Evolutionary conservation across 192 early-diverging fungal species (phyloP).

Genomic region (Coemansia sp.): DNA sequence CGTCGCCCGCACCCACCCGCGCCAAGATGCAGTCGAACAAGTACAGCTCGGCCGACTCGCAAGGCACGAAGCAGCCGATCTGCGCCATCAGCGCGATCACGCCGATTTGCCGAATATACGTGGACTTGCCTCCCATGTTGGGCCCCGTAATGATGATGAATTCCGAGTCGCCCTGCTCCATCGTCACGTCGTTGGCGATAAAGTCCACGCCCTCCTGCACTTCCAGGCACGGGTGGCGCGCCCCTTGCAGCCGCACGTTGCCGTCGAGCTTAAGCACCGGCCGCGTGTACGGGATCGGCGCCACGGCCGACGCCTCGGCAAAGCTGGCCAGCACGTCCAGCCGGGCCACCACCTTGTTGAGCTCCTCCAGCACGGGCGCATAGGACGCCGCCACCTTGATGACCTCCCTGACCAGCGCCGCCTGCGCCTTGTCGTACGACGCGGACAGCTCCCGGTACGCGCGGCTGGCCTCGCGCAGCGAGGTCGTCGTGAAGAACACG

Average conservation of each 20-base stretch:
- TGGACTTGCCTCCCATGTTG: slow-evolving; percentile 99
- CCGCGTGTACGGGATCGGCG: slow-evolving; percentile 80
- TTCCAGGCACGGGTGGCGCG: slow-evolving; percentile 93
- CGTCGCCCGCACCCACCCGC: slow-evolving; percentile 92
- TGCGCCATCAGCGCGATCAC: slow-evolving; percentile 94
- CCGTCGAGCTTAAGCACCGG: slow-evolving; percentile 64
- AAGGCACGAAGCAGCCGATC: slow-evolving; percentile 91
- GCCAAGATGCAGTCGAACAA: slow-evolving; percentile 88
- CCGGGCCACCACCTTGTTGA: slow-evolving; percentile 75
- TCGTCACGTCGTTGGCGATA: slow-evolving; percentile 88
- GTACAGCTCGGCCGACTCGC: slow-evolving; percentile 66
- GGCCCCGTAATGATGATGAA: slow-evolving; percentile 95
- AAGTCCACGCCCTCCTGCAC: slow-evolving; percentile 87
- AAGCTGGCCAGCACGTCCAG: slow-evolving; percentile 88
- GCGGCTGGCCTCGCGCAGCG: slow-evolving; percentile 62
- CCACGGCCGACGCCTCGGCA: slow-evolving; percentile 79
- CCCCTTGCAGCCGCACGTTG: slow-evolving; percentile 62
- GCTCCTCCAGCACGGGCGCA: slow-evolving; percentile 72
- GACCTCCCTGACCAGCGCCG: slow-evolving; percentile 78
- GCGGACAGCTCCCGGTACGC: slow-evolving; percentile 58
- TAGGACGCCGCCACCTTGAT: slow-evolving; percentile 85
- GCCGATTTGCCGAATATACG: slow-evolving; percentile 94
- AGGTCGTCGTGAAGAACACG: slow-evolving; percentile 79
- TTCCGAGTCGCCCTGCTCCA: slow-evolving; percentile 66
- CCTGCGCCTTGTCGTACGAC: slow-evolving; percentile 70